These are phyloP conservation scores for Beauveria sp. DNA, from an alignment of 2,329 filamentous ascomycete species.

Conservation along the genomic window DNA sequence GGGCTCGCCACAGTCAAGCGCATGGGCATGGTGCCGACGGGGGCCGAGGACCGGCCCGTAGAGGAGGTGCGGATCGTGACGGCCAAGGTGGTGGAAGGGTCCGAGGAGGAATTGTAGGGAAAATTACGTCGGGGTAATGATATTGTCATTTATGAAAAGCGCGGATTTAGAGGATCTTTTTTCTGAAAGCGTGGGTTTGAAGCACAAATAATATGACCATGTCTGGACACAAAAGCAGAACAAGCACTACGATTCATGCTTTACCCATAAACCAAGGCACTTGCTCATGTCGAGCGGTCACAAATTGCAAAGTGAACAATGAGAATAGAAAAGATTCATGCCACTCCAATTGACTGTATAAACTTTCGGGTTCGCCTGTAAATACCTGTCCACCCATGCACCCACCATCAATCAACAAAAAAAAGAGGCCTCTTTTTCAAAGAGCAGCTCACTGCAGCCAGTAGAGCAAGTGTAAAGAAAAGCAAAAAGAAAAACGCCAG, in stretches of 20 bases:
- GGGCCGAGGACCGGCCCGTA: slow-evolving; percentile 67
- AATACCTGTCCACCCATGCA: slow-evolving; percentile 5
- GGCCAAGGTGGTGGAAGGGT: slow-evolving; percentile 60
- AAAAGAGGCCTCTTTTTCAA: background rate
- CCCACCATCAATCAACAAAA: background rate
- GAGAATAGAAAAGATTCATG: background rate
- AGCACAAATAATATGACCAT: background rate
- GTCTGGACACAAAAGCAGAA: background rate
- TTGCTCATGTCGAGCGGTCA: background rate
- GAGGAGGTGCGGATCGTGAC: slow-evolving; percentile 75
- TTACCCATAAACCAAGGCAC: background rate
- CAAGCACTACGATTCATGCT: background rate
- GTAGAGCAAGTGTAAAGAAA: slow-evolving; percentile 10
- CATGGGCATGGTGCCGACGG: slow-evolving; percentile 83
- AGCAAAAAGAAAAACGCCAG: slow-evolving; percentile 10
- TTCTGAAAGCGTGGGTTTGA: too few species aligned
- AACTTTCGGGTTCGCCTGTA: background rate
- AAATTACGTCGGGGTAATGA: too few species aligned
- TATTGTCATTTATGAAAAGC: too few species aligned
- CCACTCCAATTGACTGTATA: slow-evolving; percentile 10
- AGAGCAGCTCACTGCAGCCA: background rate
- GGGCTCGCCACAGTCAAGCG: slow-evolving; percentile 74
- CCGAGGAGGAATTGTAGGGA: background rate
- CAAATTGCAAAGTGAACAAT: background rate
- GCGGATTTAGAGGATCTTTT: too few species aligned